Evolutionary conservation across 1,284 basidiomycete species (phyloP).

Genomic region (Puccinia novopanici): DNA sequence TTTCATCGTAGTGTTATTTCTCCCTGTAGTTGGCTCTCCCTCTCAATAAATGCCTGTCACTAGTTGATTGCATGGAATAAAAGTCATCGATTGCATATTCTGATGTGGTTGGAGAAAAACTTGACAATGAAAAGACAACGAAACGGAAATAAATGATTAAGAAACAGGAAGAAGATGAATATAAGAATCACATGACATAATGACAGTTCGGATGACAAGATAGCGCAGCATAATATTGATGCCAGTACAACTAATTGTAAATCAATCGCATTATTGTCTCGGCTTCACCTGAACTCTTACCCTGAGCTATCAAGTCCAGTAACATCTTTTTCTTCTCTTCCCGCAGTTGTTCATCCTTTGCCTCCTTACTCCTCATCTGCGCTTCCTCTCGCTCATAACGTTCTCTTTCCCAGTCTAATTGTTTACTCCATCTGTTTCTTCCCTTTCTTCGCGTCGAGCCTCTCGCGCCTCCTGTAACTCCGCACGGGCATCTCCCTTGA

Average conservation of each 20-base stretch:
- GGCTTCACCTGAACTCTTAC: not conserved
- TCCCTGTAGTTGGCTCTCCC: no score
- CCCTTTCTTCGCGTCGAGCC: not conserved
- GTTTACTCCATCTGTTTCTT: not conserved
- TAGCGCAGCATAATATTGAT: no score
- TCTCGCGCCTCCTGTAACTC: no score
- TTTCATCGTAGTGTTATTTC: no score
- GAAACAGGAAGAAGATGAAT: no score
- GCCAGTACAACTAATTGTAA: not conserved
- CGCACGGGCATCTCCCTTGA: not conserved
- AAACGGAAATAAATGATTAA: no score
- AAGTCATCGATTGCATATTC: no score
- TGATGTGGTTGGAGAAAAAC: no score
- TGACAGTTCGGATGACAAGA: no score
- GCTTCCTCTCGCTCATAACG: not conserved
- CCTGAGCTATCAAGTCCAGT: not conserved
- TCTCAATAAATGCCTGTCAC: no score
- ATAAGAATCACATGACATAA: not conserved
- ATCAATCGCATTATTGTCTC: not conserved
- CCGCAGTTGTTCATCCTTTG: not conserved
- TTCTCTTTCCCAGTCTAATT: constrained; percentile 4
- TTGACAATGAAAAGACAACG: no score
- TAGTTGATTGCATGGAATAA: no score
- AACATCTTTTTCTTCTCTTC: not conserved
- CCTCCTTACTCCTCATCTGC: not conserved